Percentiles rank a stretch among this genome's conserved stretches.
Conservation (phyloP, 2,329 filamentous ascomycete genomes). For the Aspergillus quadricinctus region DNA sequence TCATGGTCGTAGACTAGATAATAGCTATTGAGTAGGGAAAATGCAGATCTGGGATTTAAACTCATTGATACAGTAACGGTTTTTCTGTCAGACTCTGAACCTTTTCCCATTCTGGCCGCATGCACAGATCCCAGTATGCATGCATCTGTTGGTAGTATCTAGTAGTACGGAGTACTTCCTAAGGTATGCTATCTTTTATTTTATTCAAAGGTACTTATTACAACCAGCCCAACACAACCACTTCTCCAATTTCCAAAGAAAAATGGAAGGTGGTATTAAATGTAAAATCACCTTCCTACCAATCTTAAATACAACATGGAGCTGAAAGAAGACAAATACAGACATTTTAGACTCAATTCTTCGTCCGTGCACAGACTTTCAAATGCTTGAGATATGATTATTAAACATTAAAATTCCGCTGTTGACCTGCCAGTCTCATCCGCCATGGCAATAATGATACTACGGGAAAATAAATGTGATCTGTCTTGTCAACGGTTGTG, state of each 20-base stretch:
- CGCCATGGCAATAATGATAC: background rate
- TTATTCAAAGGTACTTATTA: no score
- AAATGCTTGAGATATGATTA: background rate
- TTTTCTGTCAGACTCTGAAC: conserved; percentile 5
- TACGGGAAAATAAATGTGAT: conserved; percentile 4
- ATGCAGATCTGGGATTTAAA: background rate
- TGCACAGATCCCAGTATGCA: conserved; percentile 13
- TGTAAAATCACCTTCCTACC: no score
- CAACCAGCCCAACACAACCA: background rate
- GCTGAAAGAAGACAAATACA: background rate
- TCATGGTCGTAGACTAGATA: background rate
- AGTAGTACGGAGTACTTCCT: background rate
- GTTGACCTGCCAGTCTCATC: background rate
- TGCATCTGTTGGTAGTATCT: background rate
- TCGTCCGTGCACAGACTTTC: background rate
- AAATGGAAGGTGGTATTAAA: background rate
- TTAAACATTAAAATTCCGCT: background rate
- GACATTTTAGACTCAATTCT: background rate
- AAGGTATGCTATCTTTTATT: background rate
- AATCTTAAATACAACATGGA: no score
- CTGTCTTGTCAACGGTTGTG: conserved; percentile 7
- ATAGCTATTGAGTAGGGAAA: background rate
- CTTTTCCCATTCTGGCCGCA: conserved; percentile 22
- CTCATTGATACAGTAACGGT: background rate
- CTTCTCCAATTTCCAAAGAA: background rate